Base-by-base conservation (phyloP, 768 basidiomycete species). In the Termitomyces sp. region DNA sequence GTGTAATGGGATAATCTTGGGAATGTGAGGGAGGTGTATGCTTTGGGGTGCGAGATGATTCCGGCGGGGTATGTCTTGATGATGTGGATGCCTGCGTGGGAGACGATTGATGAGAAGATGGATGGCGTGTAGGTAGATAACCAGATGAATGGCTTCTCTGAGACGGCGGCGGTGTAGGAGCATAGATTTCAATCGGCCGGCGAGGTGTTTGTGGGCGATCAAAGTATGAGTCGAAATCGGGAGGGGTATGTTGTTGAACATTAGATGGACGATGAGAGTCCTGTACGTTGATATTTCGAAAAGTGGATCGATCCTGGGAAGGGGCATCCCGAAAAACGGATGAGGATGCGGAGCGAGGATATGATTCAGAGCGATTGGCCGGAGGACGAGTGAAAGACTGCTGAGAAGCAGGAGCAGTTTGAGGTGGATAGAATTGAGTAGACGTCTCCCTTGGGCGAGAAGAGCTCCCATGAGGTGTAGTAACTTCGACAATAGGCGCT, bases 201-300 rank as follows among this genome's bases (percentile, higher is more conserved):
- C 57, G 54, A 4, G 57, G 49, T 4, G 54, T 53, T 39, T 26
- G 13, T 3, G 52, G 37, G 20, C 50, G 53, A 39, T 36, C 34
- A 47, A 50, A 52, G 60, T 43, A 57, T 53, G 53, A 30, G 58
- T 57, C 59, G 22, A 56, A 52, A 60, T 56, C 58, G 20, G 59
- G 62, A 9, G 66, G 65, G 33, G 62, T 62, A 47, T 66, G 62
- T 30, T 65, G 66, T 46, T 68, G 68, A 3, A 65, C 49, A 9
- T 62, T 56, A 20, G 54, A 47, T 33, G 65, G 57, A 45, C 40
- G 65, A 43, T 24, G 59, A 62, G 52, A 60, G 16, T 55, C 13
- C 13, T 37, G 55, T n/a, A 10, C 0, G 18, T 33, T 22, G 4
- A 14, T 2, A 45, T 36, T 55, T 37, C 33, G 44, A 5, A 2